phyloP scores from a whole-genome alignment of 768 basidiomycete species.

The Lactifluus subvellereus region DNA sequence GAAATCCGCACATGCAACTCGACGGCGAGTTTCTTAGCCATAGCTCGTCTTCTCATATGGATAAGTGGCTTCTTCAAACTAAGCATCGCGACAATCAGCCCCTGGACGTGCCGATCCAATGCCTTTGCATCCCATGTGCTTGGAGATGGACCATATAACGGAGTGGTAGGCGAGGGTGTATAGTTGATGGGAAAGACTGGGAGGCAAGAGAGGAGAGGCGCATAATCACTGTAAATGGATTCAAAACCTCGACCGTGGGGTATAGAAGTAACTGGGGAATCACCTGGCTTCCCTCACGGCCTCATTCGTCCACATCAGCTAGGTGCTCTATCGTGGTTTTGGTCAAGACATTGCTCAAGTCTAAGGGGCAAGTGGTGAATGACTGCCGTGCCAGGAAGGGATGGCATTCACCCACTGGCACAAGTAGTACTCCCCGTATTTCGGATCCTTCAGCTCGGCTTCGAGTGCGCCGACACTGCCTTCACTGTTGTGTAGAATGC shows the following conservation, averaged over 20 bases:
- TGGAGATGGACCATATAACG: conserved; percentile 67
- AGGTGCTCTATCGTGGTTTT: conserved; percentile 89
- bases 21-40: conserved; percentile 83
- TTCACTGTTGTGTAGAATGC: conserved; percentile 80
- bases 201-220: conserved; percentile 76
- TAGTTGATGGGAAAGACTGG: conserved; percentile 72
- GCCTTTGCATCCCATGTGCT: conserved; percentile 71
- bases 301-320: conserved; percentile 94
- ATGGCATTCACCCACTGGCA: conserved; percentile 84
- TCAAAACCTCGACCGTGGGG: conserved; percentile 18
- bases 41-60: conserved; percentile 92
- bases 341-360: conserved; percentile 91
- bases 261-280: conserved; percentile 23
- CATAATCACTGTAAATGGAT: conserved; percentile 66
- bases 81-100: conserved; percentile 78
- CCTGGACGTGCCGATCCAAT: conserved; percentile 70
- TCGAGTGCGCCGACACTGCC: conserved; percentile 80
- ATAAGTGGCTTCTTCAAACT: conserved; percentile 93
- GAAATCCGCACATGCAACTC: conserved; percentile 68
- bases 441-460: conserved; percentile 79
- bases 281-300: conserved; percentile 97
- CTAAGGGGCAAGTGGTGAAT: conserved; percentile 36
- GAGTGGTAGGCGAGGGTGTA: conserved; percentile 51
- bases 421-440: conserved; percentile 97
- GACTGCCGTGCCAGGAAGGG: not conserved